phyloP scores from a whole-genome alignment of 306 rosid species.

The Corylus heterophylla region DNA sequence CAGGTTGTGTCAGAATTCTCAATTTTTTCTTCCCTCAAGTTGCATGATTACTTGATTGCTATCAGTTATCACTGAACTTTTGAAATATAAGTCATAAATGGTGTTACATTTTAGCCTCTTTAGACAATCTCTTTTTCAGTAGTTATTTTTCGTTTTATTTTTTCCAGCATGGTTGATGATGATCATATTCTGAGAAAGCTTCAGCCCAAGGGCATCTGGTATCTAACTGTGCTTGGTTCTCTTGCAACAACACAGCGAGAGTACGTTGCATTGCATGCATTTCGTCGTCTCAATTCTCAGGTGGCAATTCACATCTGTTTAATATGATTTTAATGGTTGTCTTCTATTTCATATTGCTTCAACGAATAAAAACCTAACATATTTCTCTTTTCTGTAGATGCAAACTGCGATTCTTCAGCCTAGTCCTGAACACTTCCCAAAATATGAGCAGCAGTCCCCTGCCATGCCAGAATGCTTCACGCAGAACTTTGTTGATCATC shows the following conservation, averaged over 20 bases:
- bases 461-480: conserved; percentile 99
- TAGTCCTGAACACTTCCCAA: conserved; percentile 94
- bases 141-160: conserved; percentile 11
- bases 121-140: conserved; percentile 14
- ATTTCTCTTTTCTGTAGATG: conserved; percentile 58
- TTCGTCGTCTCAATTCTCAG: conserved; percentile 93
- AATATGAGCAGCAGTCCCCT: conserved; percentile 88
- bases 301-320: conserved; percentile 35
- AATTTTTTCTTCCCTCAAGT: conserved; percentile 8
- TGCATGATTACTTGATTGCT: background rate
- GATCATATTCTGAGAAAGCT: conserved; percentile 83
- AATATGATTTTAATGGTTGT: conserved; percentile 12
- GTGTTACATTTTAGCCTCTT: background rate
- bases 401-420: conserved; percentile 97
- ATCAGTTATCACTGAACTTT: background rate
- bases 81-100: too few relatives aligned
- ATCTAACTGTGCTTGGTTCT: conserved; percentile 91
- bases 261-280: conserved; percentile 92
- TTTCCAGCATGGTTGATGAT: conserved; percentile 62
- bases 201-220: conserved; percentile 79
- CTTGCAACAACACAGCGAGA: conserved; percentile 98
- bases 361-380: conserved; percentile 20
- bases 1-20: conserved; percentile 46
- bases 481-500: conserved; percentile 74
- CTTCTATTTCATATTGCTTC: conserved; percentile 14